Evolutionary conservation across 2,329 filamentous ascomycete species (phyloP).

Genomic region (Drechmeria coniospora): DNA sequence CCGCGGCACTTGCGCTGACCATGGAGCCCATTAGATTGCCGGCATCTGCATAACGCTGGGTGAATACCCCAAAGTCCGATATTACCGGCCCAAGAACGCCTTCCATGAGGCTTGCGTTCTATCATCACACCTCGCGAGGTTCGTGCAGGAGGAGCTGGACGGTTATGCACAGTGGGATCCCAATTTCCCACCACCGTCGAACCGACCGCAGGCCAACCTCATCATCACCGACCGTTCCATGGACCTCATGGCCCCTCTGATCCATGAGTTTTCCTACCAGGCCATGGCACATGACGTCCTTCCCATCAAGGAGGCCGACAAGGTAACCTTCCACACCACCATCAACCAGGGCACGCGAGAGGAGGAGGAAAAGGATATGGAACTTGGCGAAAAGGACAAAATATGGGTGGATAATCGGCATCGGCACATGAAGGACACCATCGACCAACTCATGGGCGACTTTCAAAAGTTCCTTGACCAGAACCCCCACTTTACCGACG

Average conservation of each 20-base stretch:
- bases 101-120: slow-evolving; percentile 79
- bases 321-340: slow-evolving; percentile 67
- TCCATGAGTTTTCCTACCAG: slow-evolving; percentile 97
- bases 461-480: slow-evolving; percentile 84
- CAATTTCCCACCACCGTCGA: slow-evolving; percentile 67
- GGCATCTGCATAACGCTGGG: slow-evolving; percentile 79
- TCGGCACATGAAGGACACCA: slow-evolving; percentile 94
- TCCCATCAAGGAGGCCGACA: slow-evolving; percentile 76
- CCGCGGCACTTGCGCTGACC: background rate
- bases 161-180: slow-evolving; percentile 72
- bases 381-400: slow-evolving; percentile 77
- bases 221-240: slow-evolving; percentile 85
- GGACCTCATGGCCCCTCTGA: slow-evolving; percentile 72
- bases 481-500: slow-evolving; percentile 82
- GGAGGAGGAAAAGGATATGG: slow-evolving; percentile 75
- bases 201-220: slow-evolving; percentile 66
- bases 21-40: slow-evolving; percentile 15
- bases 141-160: slow-evolving; percentile 84
- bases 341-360: slow-evolving; percentile 59
- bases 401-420: slow-evolving; percentile 95
- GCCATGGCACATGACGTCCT: slow-evolving; percentile 94
- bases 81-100: slow-evolving; percentile 62
- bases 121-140: slow-evolving; percentile 74
- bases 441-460: slow-evolving; percentile 81
- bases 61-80: slow-evolving; percentile 86